phyloP scores from a whole-genome alignment of 176 grass and related monocot species.

The Elaeis guineensis region DNA sequence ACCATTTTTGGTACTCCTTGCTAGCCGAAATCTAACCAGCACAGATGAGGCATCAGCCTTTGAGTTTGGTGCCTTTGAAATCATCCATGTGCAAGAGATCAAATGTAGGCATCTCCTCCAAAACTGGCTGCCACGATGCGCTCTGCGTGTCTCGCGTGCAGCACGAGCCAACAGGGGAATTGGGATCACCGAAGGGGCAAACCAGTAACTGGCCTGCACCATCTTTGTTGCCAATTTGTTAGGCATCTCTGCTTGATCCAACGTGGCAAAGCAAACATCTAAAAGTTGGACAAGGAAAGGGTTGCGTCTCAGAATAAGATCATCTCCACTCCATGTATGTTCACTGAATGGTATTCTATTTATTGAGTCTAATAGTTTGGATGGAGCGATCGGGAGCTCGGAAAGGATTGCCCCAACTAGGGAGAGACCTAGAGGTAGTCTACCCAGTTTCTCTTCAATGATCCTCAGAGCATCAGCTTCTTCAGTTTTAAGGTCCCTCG shows the following conservation, averaged over 20 bases:
- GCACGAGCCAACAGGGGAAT: conserved; percentile 18
- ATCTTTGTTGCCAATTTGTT: conserved; percentile 19
- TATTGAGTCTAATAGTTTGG: conserved; percentile 23
- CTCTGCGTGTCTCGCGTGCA: not conserved
- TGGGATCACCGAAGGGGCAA: conserved; percentile 38
- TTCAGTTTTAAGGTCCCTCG: not conserved
- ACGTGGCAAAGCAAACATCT: conserved; percentile 36
- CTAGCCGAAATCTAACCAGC: conserved; percentile 27
- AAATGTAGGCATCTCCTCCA: conserved; percentile 6
- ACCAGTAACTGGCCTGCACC: conserved; percentile 33
- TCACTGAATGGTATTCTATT: conserved; percentile 14
- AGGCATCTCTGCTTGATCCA: conserved; percentile 9
- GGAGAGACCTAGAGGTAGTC: conserved; percentile 32
- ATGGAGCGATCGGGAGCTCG: conserved; percentile 16
- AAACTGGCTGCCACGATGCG: not conserved
- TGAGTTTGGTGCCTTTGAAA: conserved; percentile 10
- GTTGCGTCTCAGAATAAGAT: conserved; percentile 21
- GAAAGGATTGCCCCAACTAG: conserved; percentile 28
- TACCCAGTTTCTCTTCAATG: conserved; percentile 27
- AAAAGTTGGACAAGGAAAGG: conserved; percentile 32
- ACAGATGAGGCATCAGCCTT: conserved; percentile 23
- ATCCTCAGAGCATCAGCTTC: conserved; percentile 16
- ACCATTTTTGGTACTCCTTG: conserved; percentile 5
- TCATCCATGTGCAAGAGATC: conserved; percentile 4
- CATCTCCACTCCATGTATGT: conserved; percentile 15